A percentile compares a stretch with the other conserved stretches of the same genome.
These are phyloP conservation scores for Pseudopyricularia javanii DNA, from an alignment of 2,329 filamentous ascomycete species.

Conservation along the genomic window DNA sequence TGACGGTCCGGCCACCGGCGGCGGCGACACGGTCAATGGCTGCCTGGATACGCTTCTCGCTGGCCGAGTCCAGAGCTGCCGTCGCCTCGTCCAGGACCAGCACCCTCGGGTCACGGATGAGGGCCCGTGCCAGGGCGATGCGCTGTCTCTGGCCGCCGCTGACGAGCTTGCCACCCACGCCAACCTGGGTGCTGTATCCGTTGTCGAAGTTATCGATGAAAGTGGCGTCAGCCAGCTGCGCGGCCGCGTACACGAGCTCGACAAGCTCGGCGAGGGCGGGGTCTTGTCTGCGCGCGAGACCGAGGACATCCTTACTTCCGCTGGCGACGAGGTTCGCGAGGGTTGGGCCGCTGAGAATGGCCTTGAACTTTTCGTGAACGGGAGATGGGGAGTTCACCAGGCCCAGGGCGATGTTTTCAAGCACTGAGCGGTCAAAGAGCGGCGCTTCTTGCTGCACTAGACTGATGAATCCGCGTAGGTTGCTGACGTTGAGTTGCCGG, in stretches of 20 bases:
- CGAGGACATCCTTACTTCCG: slow-evolving; percentile 7
- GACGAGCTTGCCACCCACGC: slow-evolving; percentile 38
- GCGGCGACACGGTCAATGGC: slow-evolving; percentile 29
- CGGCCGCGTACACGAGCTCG: slow-evolving; percentile 29
- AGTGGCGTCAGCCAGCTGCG: slow-evolving; percentile 40
- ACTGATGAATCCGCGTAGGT: slow-evolving; percentile 17
- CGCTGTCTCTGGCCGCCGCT: slow-evolving; percentile 50
- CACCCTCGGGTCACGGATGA: slow-evolving; percentile 3
- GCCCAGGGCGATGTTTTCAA: slow-evolving; percentile 30
- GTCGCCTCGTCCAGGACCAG: slow-evolving; percentile 34
- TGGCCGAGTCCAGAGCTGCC: slow-evolving; percentile 44
- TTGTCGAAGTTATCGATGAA: slow-evolving; percentile 43
- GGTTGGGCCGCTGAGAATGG: slow-evolving; percentile 25
- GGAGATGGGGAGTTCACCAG: slow-evolving; percentile 21
- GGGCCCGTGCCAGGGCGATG: slow-evolving; percentile 23
- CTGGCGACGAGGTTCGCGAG: slow-evolving; percentile 29
- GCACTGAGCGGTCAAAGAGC: slow-evolving; percentile 21
- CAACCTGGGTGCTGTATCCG: slow-evolving; percentile 40
- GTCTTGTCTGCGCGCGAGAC: neutral
- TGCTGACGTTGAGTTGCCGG: slow-evolving; percentile 20
- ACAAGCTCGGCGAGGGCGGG: slow-evolving; percentile 27
- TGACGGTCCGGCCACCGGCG: slow-evolving; percentile 38
- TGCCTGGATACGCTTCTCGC: slow-evolving; percentile 40
- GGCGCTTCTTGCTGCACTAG: slow-evolving; percentile 21
- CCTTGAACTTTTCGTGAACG: slow-evolving; percentile 20